These are phyloP conservation scores for Yamadazyma dendronema DNA, from an alignment of 1,139 yeast species.

Conservation along the genomic window DNA sequence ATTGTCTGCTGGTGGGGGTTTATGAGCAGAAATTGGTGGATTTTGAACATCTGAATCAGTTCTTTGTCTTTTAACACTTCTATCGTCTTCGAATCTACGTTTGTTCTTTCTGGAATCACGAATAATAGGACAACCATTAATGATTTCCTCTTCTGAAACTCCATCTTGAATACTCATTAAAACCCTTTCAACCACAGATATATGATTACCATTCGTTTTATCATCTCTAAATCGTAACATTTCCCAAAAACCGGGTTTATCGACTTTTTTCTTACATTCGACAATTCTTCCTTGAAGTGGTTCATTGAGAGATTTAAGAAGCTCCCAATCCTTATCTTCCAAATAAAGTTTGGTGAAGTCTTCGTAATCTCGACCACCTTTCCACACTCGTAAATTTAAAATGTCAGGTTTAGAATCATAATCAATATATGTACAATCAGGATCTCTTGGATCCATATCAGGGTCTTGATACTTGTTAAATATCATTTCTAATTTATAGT, in stretches of 20 bases:
- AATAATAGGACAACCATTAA: slow-evolving; percentile 37
- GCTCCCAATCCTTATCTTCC: slow-evolving; percentile 78
- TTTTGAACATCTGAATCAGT: neutral
- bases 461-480: slow-evolving; percentile 69
- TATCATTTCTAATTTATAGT: slow-evolving; percentile 70
- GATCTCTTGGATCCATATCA: slow-evolving; percentile 67
- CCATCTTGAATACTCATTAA: slow-evolving; percentile 83
- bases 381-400: slow-evolving; percentile 69
- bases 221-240: slow-evolving; percentile 90
- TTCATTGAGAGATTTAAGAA: slow-evolving; percentile 63
- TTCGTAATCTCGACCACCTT: slow-evolving; percentile 67
- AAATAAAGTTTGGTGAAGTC: slow-evolving; percentile 65
- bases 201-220: slow-evolving; percentile 83
- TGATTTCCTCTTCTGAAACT: slow-evolving; percentile 73
- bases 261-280: slow-evolving; percentile 67
- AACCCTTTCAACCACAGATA: slow-evolving; percentile 76
- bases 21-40: neutral
- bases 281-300: slow-evolving; percentile 90
- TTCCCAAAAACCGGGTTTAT: slow-evolving; percentile 66
- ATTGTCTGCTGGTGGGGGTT: slow-evolving; percentile 3
- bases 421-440: slow-evolving; percentile 72
- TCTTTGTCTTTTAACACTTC: neutral
- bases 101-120: slow-evolving; percentile 11
- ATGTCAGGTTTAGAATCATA: slow-evolving; percentile 77
- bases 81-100: slow-evolving; percentile 5